phyloP scores from a whole-genome alignment of 2,329 filamentous ascomycete genomes.

The Cladosporium sp. region DNA sequence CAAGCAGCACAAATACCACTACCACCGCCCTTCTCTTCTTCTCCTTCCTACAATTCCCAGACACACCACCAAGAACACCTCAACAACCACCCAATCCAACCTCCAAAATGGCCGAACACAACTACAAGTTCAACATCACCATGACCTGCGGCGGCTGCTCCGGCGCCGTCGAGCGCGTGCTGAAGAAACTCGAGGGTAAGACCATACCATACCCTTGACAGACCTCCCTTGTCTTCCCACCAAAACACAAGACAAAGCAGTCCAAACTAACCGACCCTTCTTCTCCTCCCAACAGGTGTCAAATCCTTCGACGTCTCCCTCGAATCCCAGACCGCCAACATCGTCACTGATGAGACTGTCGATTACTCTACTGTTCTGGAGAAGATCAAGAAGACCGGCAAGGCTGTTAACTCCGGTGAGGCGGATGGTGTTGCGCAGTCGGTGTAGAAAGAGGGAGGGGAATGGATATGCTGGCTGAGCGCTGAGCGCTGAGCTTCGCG shows the following conservation, averaged over 20 bases:
- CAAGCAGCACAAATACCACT: neutral
- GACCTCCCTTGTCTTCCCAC: too few relatives aligned
- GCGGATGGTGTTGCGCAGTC: slow-evolving; percentile 56
- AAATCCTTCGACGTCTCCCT: slow-evolving; percentile 83
- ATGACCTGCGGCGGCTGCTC: slow-evolving; percentile 98
- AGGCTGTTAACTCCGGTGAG: slow-evolving; percentile 75
- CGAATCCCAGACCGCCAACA: slow-evolving; percentile 74
- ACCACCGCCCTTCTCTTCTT: neutral
- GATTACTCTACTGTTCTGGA: slow-evolving; percentile 75
- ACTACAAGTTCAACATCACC: slow-evolving; percentile 88
- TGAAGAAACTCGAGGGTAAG: slow-evolving; percentile 62
- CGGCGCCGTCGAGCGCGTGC: slow-evolving; percentile 82
- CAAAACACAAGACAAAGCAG: neutral
- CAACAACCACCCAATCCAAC: neutral
- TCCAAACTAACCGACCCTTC: neutral
- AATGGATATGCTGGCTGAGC: too few relatives aligned
- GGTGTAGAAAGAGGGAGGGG: slow-evolving; percentile 17
- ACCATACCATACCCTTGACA: neutral
- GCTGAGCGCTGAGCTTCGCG: too few relatives aligned
- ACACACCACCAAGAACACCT: too few relatives aligned
- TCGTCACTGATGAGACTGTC: slow-evolving; percentile 65
- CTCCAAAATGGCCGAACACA: slow-evolving; percentile 67
- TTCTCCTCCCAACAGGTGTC: slow-evolving; percentile 56
- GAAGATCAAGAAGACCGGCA: slow-evolving; percentile 93
- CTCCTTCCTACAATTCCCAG: neutral